Percentiles rank a stretch among this genome's conserved stretches.
Evolutionary conservation across 352 stramenopile species (phyloP).

Genomic region (Globisporangium cystogenes): DNA sequence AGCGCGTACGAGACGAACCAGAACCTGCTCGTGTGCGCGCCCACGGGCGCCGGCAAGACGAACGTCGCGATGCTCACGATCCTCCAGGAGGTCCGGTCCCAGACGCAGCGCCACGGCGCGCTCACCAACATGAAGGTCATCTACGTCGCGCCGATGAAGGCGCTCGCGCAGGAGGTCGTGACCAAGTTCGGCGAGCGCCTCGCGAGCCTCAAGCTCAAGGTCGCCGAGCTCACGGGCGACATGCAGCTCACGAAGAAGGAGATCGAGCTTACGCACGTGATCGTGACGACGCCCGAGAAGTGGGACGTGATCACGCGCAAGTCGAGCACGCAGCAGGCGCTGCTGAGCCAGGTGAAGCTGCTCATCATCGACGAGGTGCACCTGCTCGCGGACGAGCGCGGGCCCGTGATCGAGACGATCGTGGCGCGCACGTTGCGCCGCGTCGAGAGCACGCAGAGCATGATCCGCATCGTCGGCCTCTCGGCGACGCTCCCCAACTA

Average conservation of each 20-base stretch:
- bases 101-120: conserved; percentile 39
- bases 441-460: conserved; percentile 96
- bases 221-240: conserved; percentile 96
- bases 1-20: conserved; percentile 94
- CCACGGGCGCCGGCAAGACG: conserved; percentile 99
- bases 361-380: conserved; percentile 99
- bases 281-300: conserved; percentile 99
- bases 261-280: conserved; percentile 93
- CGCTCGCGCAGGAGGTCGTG: conserved; percentile 98
- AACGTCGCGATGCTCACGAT: conserved; percentile 99
- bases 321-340: conserved; percentile 85
- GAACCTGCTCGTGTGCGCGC: conserved; percentile 96
- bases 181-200: conserved; percentile 95
- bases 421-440: conserved; percentile 97
- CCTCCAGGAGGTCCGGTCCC: conserved; percentile 88
- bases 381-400: conserved; percentile 96
- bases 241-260: conserved; percentile 98
- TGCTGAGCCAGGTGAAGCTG: conserved; percentile 90
- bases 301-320: conserved; percentile 99
- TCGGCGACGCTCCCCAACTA: conserved; percentile 99
- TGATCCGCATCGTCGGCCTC: conserved; percentile 97
- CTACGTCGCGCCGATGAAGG: conserved; percentile 98
- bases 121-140: conserved; percentile 91
- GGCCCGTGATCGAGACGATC: conserved; percentile 99
- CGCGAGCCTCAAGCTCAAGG: conserved; percentile 49